These are phyloP conservation scores for Hordeum marinum DNA, from an alignment of 176 grass and related monocot genomes.

Conservation along the genomic window DNA sequence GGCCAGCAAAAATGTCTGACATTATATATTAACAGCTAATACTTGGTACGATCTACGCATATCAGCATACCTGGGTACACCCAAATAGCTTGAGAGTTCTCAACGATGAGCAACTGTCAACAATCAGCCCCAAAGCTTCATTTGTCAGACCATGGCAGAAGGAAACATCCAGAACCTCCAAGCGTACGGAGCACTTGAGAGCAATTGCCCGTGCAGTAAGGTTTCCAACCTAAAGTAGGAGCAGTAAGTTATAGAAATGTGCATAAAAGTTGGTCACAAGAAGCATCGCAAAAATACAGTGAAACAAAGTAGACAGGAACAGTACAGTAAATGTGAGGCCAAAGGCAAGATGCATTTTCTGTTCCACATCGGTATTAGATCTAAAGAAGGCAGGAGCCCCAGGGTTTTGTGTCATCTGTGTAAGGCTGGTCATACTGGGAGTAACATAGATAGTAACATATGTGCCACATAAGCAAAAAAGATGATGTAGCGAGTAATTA, in stretches of 20 bases:
- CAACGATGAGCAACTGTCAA: slow-evolving; percentile 59
- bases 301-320: neutral
- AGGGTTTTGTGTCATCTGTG: neutral
- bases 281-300: neutral
- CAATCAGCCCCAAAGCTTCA: slow-evolving; percentile 81
- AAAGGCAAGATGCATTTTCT: neutral
- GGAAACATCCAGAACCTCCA: slow-evolving; percentile 83
- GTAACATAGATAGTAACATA: too few relatives aligned
- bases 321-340: neutral
- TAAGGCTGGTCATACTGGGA: too few relatives aligned
- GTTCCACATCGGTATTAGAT: neutral
- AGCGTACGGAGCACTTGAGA: slow-evolving; percentile 37
- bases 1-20: neutral
- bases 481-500: too few relatives aligned
- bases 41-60: neutral
- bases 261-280: neutral
- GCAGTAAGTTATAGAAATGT: slow-evolving; percentile 11
- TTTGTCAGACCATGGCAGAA: slow-evolving; percentile 82
- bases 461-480: too few relatives aligned
- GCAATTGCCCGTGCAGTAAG: slow-evolving; percentile 79
- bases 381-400: neutral
- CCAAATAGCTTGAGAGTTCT: slow-evolving; percentile 88
- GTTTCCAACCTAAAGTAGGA: slow-evolving; percentile 57
- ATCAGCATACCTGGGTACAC: slow-evolving; percentile 72
- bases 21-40: neutral